Evolutionary conservation across 78 protist species (phyloP), one percentile per base, ranked within the genome.

Genomic region (Diacronema lutheri): DNA sequence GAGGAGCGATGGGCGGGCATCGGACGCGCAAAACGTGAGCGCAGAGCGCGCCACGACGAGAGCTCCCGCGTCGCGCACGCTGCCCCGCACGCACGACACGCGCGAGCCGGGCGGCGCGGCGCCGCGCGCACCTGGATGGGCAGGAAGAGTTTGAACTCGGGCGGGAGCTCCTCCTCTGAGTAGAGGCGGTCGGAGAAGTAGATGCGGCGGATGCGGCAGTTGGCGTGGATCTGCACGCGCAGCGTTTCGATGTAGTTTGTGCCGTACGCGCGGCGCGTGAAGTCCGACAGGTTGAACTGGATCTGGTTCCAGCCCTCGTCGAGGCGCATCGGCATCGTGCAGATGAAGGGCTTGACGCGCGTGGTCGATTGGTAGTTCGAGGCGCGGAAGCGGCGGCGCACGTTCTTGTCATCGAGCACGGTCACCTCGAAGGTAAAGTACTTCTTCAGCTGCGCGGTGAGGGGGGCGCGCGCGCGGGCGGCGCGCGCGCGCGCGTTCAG

Each of bases 301-400:
- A 97, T 94, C 90, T 95, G 97, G 76, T 96, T 96, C 99, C 98
- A 96, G 10, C 99, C 99, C 33, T 91, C 98, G 77, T 96, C 98
- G 21, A 97, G 90, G 23, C 94, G 64, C 97, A 97, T 94, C 21
- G 99, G 99, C 97, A 97, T 93, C 23, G 98, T 96, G 89, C 98
- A 96, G 50, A 97, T 95, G 89, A 92, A 95, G 7, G 94, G 95
- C 88, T 95, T 95, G 58, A 95, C 97, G 14, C 96, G 87, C 25
- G 98, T 95, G 14, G 90, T 93, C 35, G 93, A 38, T 90, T 93
- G 98, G 65, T 94, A 97, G 92, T 96, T 97, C 20, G 95, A 90
- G 25, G 98, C 98, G 2, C 99, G 90, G 92, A 97, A 96, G 20
- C 99, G 87, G 9, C 98, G 83, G 29, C 91, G 58, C 20, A 92